Evolutionary conservation across 257 asterid genomes (phyloP), one percentile per base, ranked within the genome.

Genomic region (Paraleonurus japonicus): DNA sequence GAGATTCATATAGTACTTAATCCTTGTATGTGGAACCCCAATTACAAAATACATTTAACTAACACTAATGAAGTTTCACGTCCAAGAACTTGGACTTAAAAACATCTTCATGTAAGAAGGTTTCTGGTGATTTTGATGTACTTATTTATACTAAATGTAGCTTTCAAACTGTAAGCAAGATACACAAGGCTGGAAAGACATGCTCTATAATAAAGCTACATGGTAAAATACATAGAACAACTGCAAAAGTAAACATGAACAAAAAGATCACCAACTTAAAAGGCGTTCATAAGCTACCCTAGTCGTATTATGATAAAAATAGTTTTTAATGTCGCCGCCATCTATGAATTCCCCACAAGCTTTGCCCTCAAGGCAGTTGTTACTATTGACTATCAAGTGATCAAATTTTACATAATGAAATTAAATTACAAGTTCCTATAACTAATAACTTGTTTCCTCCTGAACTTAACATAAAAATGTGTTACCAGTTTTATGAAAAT

Each of bases 1-100:
- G 53, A 59, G 20, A 17, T 11, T 45, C 60, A n/a, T 28, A 60
- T 32, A 63, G 2, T 47, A 19, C 24, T 19, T 12, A 15, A 35
- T 11, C 54, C 24, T n/a, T n/a, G 51, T 50, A 51, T 70, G 17
- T 22, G 59, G 61, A 60, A 59, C 65, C 55, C 69, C 59, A 75
- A 59, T 7, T 23, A 15, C 61, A 54, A 54, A 7, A 10, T 20
- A 54, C 32, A 22, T 54, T 6, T 17, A 22, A 54, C 61, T 54
- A 16, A 8, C 61, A 10, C 61, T 54, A 20, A 54, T 30, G 53
- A 70, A 62, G 23, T 50, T 70, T 70, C 58, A 57, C 12, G 32
- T 65, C 68, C 43, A 61, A 10, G 62, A 55, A 22, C 43, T 30
- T 27, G 33, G 57, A 58, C 39, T 2, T 5, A n/a, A 33, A 37